Conservation (phyloP, 192 early-diverging fungal species). For the Paraglomus brasilianum region DNA sequence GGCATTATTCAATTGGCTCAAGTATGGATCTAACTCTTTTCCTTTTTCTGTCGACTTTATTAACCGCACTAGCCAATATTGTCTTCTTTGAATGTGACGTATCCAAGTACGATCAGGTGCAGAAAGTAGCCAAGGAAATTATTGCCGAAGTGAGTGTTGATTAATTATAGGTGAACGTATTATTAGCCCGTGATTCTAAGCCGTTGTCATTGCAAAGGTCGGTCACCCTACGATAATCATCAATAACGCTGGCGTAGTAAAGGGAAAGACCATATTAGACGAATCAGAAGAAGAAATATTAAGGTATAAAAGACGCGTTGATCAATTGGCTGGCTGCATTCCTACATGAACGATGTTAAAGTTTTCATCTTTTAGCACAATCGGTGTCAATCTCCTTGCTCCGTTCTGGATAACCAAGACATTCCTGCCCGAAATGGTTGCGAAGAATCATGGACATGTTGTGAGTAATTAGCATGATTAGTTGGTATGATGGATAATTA, state of each 20-base stretch:
- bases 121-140: slow-evolving; percentile 48
- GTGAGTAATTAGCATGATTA: slow-evolving; percentile 45
- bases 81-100: slow-evolving; percentile 62
- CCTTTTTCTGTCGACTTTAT: background rate
- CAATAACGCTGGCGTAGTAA: slow-evolving; percentile 80
- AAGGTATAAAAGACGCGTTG: slow-evolving; percentile 29
- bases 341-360: too few species aligned
- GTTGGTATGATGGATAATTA: background rate
- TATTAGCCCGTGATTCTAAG: too few species aligned
- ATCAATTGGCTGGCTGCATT: background rate
- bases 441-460: slow-evolving; percentile 72
- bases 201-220: slow-evolving; percentile 42
- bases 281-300: slow-evolving; percentile 60
- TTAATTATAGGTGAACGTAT: too few species aligned
- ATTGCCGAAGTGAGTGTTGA: slow-evolving; percentile 38
- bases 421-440: slow-evolving; percentile 76
- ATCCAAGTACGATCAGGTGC: slow-evolving; percentile 45
- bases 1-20: slow-evolving; percentile 6
- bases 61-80: slow-evolving; percentile 38
- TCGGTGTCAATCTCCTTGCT: slow-evolving; percentile 72
- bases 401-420: slow-evolving; percentile 73
- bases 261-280: slow-evolving; percentile 62
- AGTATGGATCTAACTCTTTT: background rate
- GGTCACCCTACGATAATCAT: slow-evolving; percentile 78
- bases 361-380: slow-evolving; percentile 44